Conservation (phyloP, 2,329 filamentous ascomycete genomes). For the Pyrenophora seminiperda region DNA sequence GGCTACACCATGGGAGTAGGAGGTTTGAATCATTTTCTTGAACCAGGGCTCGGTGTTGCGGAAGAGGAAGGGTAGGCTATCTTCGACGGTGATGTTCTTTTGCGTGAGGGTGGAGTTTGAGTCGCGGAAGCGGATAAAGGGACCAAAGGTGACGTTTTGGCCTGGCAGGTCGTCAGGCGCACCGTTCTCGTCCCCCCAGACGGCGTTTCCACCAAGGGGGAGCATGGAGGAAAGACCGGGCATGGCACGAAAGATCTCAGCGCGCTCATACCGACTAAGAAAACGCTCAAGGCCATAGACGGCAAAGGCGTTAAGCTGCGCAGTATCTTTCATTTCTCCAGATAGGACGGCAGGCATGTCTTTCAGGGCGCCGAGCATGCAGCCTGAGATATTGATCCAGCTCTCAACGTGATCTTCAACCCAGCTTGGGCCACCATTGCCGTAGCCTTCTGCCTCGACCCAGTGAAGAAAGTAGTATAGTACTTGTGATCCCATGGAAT, state of each 20-base stretch:
- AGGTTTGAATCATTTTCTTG: slow-evolving; percentile 68
- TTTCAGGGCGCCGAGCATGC: slow-evolving; percentile 95
- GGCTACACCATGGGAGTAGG: slow-evolving; percentile 89
- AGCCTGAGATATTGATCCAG: slow-evolving; percentile 98
- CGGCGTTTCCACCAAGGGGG: slow-evolving; percentile 86
- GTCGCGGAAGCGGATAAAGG: slow-evolving; percentile 80
- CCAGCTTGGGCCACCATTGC: slow-evolving; percentile 83
- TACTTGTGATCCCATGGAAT: slow-evolving; percentile 98
- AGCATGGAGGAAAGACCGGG: slow-evolving; percentile 96
- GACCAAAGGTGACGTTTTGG: slow-evolving; percentile 76
- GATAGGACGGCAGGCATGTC: slow-evolving; percentile 88
- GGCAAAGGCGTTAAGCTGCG: slow-evolving; percentile 92
- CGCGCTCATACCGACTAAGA: slow-evolving; percentile 84
- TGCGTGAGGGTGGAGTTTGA: slow-evolving; percentile 57
- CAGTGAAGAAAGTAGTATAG: slow-evolving; percentile 82
- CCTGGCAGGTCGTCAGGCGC: slow-evolving; percentile 84
- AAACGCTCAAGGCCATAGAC: slow-evolving; percentile 98
- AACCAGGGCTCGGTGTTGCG: slow-evolving; percentile 87
- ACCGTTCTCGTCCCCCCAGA: slow-evolving; percentile 91
- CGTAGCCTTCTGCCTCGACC: slow-evolving; percentile 79
- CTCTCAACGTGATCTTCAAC: slow-evolving; percentile 88
- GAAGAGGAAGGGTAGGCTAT: slow-evolving; percentile 78
- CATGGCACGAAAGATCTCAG: slow-evolving; percentile 95
- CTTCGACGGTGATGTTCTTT: slow-evolving; percentile 78
- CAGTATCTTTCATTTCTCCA: slow-evolving; percentile 98